A percentile compares a stretch with the other conserved stretches of the same genome.
These are phyloP conservation scores for Sclerotinia glacialis DNA, from an alignment of 2,329 filamentous ascomycete species.

Conservation along the genomic window DNA sequence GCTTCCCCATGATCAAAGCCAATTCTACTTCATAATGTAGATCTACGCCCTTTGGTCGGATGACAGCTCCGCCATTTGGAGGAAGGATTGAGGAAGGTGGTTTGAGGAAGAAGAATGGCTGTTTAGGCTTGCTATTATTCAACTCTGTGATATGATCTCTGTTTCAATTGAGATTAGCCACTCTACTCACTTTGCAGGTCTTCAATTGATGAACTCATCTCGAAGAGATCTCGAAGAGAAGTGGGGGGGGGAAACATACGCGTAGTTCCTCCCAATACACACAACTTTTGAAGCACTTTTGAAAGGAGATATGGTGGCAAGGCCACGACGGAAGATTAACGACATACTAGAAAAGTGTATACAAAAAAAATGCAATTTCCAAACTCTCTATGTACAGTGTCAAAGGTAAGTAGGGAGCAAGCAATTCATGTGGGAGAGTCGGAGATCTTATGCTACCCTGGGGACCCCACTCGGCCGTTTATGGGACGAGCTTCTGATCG, in stretches of 20 bases:
- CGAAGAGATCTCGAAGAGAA: constrained; percentile 17
- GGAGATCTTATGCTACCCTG: constrained; percentile 4
- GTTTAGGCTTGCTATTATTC: constrained; percentile 80
- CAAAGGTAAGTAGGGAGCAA: background rate
- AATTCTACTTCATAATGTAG: constrained; percentile 96
- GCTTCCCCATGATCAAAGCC: constrained; percentile 82
- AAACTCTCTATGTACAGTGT: background rate
- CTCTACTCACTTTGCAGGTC: background rate
- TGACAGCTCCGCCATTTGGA: constrained; percentile 72
- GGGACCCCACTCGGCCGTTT: constrained; percentile 2
- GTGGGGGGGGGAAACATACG: constrained; percentile 53
- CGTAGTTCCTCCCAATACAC: constrained; percentile 95
- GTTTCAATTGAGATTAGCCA: background rate
- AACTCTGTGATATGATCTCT: constrained; percentile 94
- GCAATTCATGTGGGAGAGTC: constrained; percentile 1
- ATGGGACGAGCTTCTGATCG: constrained; percentile 2
- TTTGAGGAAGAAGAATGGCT: constrained; percentile 99
- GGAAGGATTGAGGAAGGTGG: constrained; percentile 81
- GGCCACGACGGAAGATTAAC: constrained; percentile 36
- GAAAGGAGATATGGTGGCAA: constrained; percentile 45
- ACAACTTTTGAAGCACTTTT: constrained; percentile 57
- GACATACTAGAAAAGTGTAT: constrained; percentile 31
- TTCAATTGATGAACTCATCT: constrained; percentile 16
- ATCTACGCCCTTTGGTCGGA: constrained; percentile 77
- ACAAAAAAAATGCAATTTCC: background rate